These are phyloP conservation scores for Anthoceros angustus DNA, from an alignment of 225 moss, liverwort and hornwort genomes.

Conservation along the genomic window DNA sequence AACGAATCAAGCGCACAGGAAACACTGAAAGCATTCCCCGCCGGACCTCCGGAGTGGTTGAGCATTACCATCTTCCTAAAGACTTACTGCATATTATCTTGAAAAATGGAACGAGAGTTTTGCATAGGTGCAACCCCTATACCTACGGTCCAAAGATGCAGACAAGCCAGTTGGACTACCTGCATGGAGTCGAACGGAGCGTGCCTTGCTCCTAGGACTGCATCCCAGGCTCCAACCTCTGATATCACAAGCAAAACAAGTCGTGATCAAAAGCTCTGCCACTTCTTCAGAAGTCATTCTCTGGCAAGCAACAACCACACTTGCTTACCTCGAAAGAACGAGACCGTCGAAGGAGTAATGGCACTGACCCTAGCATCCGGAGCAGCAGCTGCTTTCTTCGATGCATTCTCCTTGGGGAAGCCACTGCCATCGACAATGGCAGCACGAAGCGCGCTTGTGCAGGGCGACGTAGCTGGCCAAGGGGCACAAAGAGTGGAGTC, in stretches of 20 bases:
- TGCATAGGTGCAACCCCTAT: neutral
- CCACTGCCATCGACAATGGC: constrained; percentile 58
- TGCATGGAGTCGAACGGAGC: constrained; percentile 75
- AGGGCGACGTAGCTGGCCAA: constrained; percentile 41
- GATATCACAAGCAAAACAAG: constrained; percentile 6
- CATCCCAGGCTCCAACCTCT: constrained; percentile 81
- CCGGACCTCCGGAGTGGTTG: no score
- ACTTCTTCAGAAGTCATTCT: neutral
- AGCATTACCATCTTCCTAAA: no score
- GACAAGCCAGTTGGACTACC: constrained; percentile 18
- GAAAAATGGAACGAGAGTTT: neutral
- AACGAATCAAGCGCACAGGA: no score
- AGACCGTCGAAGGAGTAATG: constrained; percentile 75
- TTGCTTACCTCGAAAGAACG: constrained; percentile 51
- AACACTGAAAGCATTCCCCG: no score
- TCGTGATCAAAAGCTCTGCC: constrained; percentile 6
- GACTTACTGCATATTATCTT: neutral
- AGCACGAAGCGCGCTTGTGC: constrained; percentile 49
- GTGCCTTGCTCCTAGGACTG: constrained; percentile 32
- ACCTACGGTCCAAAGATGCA: neutral
- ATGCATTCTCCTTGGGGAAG: constrained; percentile 6
- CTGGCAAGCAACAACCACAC: constrained; percentile 1
- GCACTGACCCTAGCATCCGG: constrained; percentile 89
- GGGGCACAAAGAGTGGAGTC: no score
- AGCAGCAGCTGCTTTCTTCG: constrained; percentile 25